These are phyloP conservation scores for Beauveria australis DNA, from an alignment of 2,329 filamentous ascomycete species.

Conservation along the genomic window DNA sequence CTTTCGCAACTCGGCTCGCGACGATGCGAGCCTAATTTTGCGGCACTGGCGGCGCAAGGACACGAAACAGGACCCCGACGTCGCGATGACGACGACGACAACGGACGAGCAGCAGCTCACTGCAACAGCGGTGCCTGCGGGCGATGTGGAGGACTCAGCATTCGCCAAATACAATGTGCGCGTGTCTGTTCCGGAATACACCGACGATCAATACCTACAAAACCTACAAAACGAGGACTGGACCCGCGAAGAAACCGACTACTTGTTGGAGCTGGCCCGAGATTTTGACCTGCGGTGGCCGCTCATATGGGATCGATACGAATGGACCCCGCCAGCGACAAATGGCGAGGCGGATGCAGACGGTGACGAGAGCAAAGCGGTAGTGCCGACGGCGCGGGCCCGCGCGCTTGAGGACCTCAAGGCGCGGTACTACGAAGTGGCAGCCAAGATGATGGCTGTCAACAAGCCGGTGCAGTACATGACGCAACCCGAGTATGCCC, in stretches of 20 bases:
- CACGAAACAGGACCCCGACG: conserved; percentile 31
- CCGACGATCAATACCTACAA: conserved; percentile 75
- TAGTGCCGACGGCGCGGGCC: conserved; percentile 42
- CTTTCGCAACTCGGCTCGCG: conserved; percentile 72
- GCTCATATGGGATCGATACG: conserved; percentile 86
- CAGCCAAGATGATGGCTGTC: conserved; percentile 71
- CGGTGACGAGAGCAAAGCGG: conserved; percentile 41
- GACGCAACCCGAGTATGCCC: conserved; percentile 73
- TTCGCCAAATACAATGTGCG: conserved; percentile 88
- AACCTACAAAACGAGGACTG: conserved; percentile 69
- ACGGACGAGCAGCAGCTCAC: conserved; percentile 20
- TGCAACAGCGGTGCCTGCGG: conserved; percentile 16
- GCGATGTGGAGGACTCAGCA: conserved; percentile 46
- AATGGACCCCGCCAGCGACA: conserved; percentile 48
- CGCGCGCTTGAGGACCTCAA: conserved; percentile 88
- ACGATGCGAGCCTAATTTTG: conserved; percentile 58
- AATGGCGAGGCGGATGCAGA: conserved; percentile 38
- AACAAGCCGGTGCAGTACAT: conserved; percentile 78
- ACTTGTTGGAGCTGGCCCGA: conserved; percentile 65
- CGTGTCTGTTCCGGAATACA: conserved; percentile 71
- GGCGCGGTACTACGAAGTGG: conserved; percentile 79
- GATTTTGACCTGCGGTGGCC: conserved; percentile 88
- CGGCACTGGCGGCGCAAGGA: conserved; percentile 72
- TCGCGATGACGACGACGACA: conserved; percentile 9
- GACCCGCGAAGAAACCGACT: conserved; percentile 91